Conservation (phyloP, 2,329 filamentous ascomycete genomes). For the Sporothrix globosa region DNA sequence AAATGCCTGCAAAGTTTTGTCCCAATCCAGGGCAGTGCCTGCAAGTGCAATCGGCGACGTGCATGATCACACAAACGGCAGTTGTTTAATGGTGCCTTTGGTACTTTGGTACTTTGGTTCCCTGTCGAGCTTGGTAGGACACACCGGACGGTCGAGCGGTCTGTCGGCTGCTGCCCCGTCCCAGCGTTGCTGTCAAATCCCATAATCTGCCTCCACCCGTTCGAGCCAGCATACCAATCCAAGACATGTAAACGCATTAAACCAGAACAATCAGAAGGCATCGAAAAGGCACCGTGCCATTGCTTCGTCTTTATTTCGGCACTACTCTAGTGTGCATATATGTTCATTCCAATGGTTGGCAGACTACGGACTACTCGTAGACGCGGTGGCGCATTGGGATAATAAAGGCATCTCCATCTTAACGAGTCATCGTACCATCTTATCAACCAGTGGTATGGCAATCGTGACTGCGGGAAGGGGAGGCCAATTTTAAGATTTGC, state of each 20-base stretch:
- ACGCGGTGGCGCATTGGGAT: too few relatives aligned
- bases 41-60: background rate
- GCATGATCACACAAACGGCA: slow-evolving; percentile 1
- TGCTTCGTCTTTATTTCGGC: slow-evolving; percentile 32
- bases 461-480: background rate
- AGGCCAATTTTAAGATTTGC: slow-evolving; percentile 16
- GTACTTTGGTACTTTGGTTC: too few relatives aligned
- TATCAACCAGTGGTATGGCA: background rate
- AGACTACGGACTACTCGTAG: background rate
- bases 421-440: too few relatives aligned
- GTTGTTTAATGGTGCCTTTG: background rate
- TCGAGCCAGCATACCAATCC: slow-evolving; percentile 6
- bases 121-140: too few relatives aligned
- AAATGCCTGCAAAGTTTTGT: background rate
- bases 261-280: background rate
- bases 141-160: too few relatives aligned
- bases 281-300: slow-evolving; percentile 10
- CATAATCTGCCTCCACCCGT: background rate
- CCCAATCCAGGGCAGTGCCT: background rate
- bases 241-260: slow-evolving; percentile 4
- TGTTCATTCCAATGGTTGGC: slow-evolving; percentile 7
- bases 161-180: background rate
- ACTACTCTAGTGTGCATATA: slow-evolving; percentile 6
- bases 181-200: slow-evolving; percentile 1
- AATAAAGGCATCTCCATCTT: background rate